phyloP scores from a whole-genome alignment of 106 monocot species.

The Dioscorea dumetorum region DNA sequence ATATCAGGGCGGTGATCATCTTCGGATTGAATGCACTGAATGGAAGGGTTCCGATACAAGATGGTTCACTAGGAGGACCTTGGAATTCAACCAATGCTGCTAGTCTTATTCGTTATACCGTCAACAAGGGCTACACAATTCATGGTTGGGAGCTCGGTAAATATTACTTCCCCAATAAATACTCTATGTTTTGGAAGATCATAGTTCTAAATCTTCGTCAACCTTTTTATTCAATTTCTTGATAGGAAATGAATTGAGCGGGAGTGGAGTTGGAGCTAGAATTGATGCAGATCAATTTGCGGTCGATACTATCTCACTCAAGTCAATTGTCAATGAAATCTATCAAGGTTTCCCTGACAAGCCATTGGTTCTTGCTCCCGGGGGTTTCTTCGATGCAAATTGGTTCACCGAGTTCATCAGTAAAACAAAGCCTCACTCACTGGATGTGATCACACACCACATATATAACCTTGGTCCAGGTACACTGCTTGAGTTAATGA shows the following conservation, averaged over 20 bases:
- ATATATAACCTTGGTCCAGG: conserved; percentile 95
- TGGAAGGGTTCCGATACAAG: conserved; percentile 50
- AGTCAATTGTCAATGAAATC: conserved; percentile 37
- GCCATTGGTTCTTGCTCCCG: conserved; percentile 71
- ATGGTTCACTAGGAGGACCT: conserved; percentile 74
- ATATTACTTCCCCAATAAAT: background rate
- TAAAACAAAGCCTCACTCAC: conserved; percentile 48
- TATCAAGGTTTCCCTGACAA: conserved; percentile 40
- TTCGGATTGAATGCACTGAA: conserved; percentile 90
- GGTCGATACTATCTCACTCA: conserved; percentile 51
- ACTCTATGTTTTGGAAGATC: background rate
- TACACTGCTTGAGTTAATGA: conserved; percentile 10
- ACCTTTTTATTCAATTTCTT: background rate
- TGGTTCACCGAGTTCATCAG: conserved; percentile 64
- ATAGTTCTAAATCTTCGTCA: too few species aligned
- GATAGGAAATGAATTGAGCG: conserved; percentile 90
- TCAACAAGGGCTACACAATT: conserved; percentile 60
- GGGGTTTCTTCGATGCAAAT: conserved; percentile 63
- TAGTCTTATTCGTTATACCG: conserved; percentile 65
- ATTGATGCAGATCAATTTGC: conserved; percentile 66
- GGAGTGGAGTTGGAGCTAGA: conserved; percentile 61
- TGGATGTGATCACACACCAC: conserved; percentile 90
- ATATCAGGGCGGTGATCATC: conserved; percentile 51
- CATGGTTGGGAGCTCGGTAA: conserved; percentile 95
- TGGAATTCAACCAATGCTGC: conserved; percentile 89